Evolutionary conservation across 140 eudicot genomes (phyloP), one percentile per base, ranked within the genome.

Genomic region (Stevia rebaudiana): DNA sequence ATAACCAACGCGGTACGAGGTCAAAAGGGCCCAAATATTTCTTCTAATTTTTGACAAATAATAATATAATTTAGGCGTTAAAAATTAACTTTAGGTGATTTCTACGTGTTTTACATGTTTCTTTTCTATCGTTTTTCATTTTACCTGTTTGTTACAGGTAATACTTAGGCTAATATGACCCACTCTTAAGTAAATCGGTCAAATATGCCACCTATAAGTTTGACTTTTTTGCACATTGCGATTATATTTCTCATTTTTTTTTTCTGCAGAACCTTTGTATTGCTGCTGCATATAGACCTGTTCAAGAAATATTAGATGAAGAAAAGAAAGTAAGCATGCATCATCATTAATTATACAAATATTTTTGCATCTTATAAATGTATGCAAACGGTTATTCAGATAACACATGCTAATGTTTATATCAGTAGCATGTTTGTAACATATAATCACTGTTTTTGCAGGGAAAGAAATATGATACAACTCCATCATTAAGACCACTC

Each of bases 271-370:
- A 92, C 53, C 96, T 92, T 36, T 92, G 98, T 78, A 83, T 88
- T 68, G 98, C 98, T 72, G 98, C 98, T 6, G 96, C 98, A 13
- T 88, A 92, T 81, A 85, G 92, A 76, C 98, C 98, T 30, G 98
- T 92, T 48, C 96, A 92, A 79, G 98, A 88, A 79, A 87, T 90
- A 54, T 51, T 90, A 59, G 94, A 86, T 44, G 78, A 76, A 61
- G 97, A 90, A 67, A 87, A 74, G 74, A 79, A 82, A 88, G 97
- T 86, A 78, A 69, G 74, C 48, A 46, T 54, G 39, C 21, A 67
- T 67, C 42, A 53, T 68, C 54, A 28, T 36, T 1, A 16, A 58
- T 44, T 25, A 12, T 50, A 49, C 21, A 16, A 30, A 16, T 37
- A 40, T 42, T 24, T 8, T 18, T 33, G 35, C 25, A n/a, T n/a